Evolutionary conservation across 2,329 filamentous ascomycete species (phyloP).

Genomic region (Myriosclerotinia scirpicola): DNA sequence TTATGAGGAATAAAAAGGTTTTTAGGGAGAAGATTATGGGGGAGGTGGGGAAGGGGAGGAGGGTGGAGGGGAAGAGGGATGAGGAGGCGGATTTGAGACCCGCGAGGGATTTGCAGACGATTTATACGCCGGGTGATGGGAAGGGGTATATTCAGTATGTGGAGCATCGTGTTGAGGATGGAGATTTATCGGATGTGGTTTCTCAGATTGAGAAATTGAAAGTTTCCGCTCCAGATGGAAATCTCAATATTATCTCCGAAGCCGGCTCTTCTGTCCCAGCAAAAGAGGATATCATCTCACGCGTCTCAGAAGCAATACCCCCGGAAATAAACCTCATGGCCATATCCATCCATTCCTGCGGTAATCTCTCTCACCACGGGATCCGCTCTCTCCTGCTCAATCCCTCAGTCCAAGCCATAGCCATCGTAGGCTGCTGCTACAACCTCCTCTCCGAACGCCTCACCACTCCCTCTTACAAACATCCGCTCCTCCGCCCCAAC

Average conservation of each 20-base stretch:
- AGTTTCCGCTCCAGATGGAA: slow-evolving; percentile 21
- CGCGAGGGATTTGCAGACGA: slow-evolving; percentile 49
- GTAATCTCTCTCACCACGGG: slow-evolving; percentile 94
- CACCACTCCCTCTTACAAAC: slow-evolving; percentile 82
- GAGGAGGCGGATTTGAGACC: slow-evolving; percentile 51
- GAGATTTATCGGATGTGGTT: slow-evolving; percentile 69
- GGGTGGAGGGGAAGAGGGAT: slow-evolving; percentile 21
- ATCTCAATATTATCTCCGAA: slow-evolving; percentile 13
- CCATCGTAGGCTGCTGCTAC: slow-evolving; percentile 97
- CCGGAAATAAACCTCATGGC: slow-evolving; percentile 63
- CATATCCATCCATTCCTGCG: slow-evolving; percentile 94
- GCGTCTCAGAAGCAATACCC: slow-evolving; percentile 3
- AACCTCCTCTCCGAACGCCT: slow-evolving; percentile 91
- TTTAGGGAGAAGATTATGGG: slow-evolving; percentile 51
- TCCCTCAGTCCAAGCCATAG: slow-evolving; percentile 80
- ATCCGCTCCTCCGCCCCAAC: slow-evolving; percentile 71
- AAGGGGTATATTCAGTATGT: slow-evolving; percentile 76
- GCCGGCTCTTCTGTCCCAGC: background rate
- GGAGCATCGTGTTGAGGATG: slow-evolving; percentile 70
- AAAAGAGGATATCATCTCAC: background rate
- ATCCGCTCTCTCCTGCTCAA: slow-evolving; percentile 85
- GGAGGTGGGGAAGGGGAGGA: slow-evolving; percentile 38
- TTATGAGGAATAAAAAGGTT: slow-evolving; percentile 81
- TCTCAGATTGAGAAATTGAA: slow-evolving; percentile 55
- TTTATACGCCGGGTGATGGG: slow-evolving; percentile 58